Base-by-base conservation (phyloP, 257 asterid species). In the Penstemon davidsonii region DNA sequence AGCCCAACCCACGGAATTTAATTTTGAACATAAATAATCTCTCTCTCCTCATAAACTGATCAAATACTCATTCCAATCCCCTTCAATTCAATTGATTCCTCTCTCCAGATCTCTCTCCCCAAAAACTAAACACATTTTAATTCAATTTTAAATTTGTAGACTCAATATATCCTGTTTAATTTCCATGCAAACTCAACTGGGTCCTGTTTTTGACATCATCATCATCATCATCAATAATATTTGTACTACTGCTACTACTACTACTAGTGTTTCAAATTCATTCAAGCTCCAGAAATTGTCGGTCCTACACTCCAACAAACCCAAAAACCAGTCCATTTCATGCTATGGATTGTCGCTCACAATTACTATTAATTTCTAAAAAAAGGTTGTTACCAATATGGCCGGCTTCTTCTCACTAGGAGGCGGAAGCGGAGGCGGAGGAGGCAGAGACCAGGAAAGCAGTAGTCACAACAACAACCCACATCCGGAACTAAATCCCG, bases 391-490 rank as follows among this genome's bases (percentile, higher is more conserved):
- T 5, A 13, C 64, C 71, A 3, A 74, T 55, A 91, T 91, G 98
- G 90, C 98, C 75, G 92, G 87, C 55, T 91, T 91, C 63, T 91
- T 88, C 82, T 91, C 98, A 60, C 85, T 91, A 88, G 88, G 90
- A 13, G 85, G 90, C 7, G 91, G 78, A 7, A 63, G 63, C 0
- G 60, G 37, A 39, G 71, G 70, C 2, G 61, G 66, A 3, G 61
- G 54, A n/a, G 63, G 74, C 3, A 25, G 33, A 25, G 33, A 25
- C 1, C 33, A 25, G 33, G 42, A 36, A 9, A 57, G 57, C 8
- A 60, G 12, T 64, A 80, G 37, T 64, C 63, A 70, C 71, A 74
- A 9, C 73, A 74, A 66, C 76, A 73, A 64, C 70, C 33, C 40
- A 52, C 75, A 73, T 46, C 33, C 72, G 80, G 68, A 42, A 75